Evolutionary conservation across 1,284 basidiomycete species (phyloP).

Genomic region (Pisolithus thermaeus): DNA sequence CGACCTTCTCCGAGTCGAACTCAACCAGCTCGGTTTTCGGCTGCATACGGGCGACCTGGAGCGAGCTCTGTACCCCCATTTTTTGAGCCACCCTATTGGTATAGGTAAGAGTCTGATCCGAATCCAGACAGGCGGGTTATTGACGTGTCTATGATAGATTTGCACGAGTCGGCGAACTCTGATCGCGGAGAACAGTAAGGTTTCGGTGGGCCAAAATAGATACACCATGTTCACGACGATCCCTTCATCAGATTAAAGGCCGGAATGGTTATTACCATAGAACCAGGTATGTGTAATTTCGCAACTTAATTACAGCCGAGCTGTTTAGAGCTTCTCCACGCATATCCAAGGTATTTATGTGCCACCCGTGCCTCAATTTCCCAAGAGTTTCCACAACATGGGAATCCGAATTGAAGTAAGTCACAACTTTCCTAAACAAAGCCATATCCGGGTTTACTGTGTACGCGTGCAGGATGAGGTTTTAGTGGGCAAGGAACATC

Average conservation of each 20-base stretch:
- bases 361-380: conserved; percentile 71
- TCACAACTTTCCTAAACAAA: conserved; percentile 2
- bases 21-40: conserved; percentile 80
- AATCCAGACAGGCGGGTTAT: conserved; percentile 3
- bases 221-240: conserved; percentile 7
- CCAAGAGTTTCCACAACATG: conserved; percentile 81
- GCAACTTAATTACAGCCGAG: background rate
- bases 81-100: conserved; percentile 80
- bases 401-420: conserved; percentile 84
- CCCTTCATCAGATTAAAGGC: conserved; percentile 44
- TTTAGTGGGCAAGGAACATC: conserved; percentile 63
- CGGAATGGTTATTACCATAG: conserved; percentile 87
- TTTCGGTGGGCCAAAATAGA: conserved; percentile 3
- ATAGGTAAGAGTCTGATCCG: conserved; percentile 47
- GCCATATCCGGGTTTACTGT: conserved; percentile 8
- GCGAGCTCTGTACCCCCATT: conserved; percentile 79
- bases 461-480: conserved; percentile 67
- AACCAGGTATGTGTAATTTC: conserved; percentile 49
- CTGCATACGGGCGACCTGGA: conserved; percentile 66
- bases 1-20: conserved; percentile 63
- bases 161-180: conserved; percentile 67
- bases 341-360: conserved; percentile 65
- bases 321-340: conserved; percentile 9
- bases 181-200: conserved; percentile 40
- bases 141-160: conserved; percentile 43